Evolutionary conservation across 2,329 filamentous ascomycete genomes (phyloP).

Genomic region (Parastagonospora avenae): DNA sequence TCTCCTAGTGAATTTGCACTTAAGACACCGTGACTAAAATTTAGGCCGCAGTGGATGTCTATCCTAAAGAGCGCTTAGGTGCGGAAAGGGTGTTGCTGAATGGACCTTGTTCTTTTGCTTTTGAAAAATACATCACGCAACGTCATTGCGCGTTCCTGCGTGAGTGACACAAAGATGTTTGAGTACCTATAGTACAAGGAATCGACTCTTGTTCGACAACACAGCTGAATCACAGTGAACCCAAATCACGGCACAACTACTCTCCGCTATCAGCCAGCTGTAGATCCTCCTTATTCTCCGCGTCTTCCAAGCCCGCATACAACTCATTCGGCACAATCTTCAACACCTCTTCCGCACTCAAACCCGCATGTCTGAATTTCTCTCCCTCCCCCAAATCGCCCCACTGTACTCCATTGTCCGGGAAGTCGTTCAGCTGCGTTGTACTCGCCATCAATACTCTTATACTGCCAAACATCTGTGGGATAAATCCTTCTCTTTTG

Average conservation of each 20-base stretch:
- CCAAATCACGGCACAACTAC: too few species aligned
- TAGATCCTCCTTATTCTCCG: neutral
- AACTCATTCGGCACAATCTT: conserved; percentile 35
- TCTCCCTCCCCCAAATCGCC: conserved; percentile 30
- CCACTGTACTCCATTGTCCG: conserved; percentile 28
- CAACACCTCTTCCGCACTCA: conserved; percentile 28
- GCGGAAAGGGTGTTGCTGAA: too few species aligned
- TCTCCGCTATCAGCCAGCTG: neutral
- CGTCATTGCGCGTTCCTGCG: too few species aligned
- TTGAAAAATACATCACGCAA: too few species aligned
- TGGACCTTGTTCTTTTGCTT: too few species aligned
- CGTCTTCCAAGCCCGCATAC: conserved; percentile 23
- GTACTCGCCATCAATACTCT: conserved; percentile 34
- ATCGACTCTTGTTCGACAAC: too few species aligned
- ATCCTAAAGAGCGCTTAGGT: too few species aligned
- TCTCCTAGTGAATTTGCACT: neutral
- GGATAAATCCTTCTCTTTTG: conserved; percentile 38
- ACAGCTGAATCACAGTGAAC: too few species aligned
- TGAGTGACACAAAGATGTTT: too few species aligned
- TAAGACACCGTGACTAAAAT: too few species aligned
- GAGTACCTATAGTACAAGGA: too few species aligned
- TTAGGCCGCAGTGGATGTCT: too few species aligned
- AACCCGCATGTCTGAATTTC: conserved; percentile 32
- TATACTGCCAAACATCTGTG: conserved; percentile 43
- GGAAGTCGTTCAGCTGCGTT: conserved; percentile 35